Evolutionary conservation across 2,329 filamentous ascomycete species (phyloP), one percentile per base, ranked within the genome.

Genomic region (Ophiosphaerella korrae): DNA sequence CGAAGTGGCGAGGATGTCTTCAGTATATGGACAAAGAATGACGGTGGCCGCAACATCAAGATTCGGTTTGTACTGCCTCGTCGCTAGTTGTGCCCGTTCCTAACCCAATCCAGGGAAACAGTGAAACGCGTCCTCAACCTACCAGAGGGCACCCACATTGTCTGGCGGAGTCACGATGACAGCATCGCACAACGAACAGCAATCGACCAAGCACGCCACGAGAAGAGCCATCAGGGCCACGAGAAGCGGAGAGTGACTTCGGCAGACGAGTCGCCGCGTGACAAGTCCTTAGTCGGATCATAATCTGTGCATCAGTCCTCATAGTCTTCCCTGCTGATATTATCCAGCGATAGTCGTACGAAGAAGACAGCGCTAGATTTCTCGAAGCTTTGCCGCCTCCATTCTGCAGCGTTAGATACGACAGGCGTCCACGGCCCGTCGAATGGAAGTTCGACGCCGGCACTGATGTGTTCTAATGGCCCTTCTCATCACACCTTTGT

Each of bases 131-230:
- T 95, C 59, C 85, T 99, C 49, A 84, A 85, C 61, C 90, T 97
- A 71, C 93, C 93, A 1, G 78, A 85, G 38, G 93, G 96, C 72
- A 97, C 94, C 33, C 89, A 89, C 68, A 88, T 99, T 53, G 87
- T 94, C 64, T 99, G 92, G 85, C 96, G 96, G 78, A 94, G 89
- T 70, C 94, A 99, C 74, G 92, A 97, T 70, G 90, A 93, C 58
- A 96, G 91, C 74, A 97, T 99, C 70, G 89, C 91, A 62, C 92
- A 97, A 77, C 86, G 92, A 62, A 89, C 88, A 26, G 90, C 90
- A 16, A 92, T 96, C 58, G 92, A 97, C 67, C 91, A 96, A 74
- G 90, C 90, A 48, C 88, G 92, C 55, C 90, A 93, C 63, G 92
- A 96, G 68, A 96, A 96, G 77, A 82, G 74, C 37, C 74, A 75